Percentiles rank a stretch among this genome's conserved stretches.
phyloP scores from a whole-genome alignment of 1,284 basidiomycete species.

The Earliella scabrosa region DNA sequence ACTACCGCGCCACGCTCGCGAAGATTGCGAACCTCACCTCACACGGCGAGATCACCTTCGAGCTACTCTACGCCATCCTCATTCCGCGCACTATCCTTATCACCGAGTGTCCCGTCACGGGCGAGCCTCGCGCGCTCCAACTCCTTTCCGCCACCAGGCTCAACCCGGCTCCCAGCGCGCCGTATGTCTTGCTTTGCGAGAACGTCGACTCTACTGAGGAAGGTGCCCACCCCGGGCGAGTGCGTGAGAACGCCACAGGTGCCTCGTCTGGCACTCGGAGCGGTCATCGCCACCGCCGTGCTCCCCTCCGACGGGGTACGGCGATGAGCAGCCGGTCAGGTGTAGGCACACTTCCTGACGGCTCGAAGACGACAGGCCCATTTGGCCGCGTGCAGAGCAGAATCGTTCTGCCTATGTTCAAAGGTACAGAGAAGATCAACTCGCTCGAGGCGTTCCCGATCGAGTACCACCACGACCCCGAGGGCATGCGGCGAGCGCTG shows the following conservation, averaged over 20 bases:
- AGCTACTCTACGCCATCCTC: slow-evolving; percentile 56
- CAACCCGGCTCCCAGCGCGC: slow-evolving; percentile 32
- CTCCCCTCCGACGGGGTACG: slow-evolving; percentile 6
- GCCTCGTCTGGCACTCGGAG: no score
- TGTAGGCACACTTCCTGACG: background rate
- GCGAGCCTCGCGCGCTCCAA: slow-evolving; percentile 50
- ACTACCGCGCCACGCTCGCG: slow-evolving; percentile 51
- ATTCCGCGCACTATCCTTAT: slow-evolving; percentile 53
- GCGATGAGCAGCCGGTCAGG: background rate
- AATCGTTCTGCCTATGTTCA: slow-evolving; percentile 45
- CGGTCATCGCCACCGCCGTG: background rate
- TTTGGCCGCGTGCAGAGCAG: slow-evolving; percentile 45
- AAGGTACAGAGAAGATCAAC: slow-evolving; percentile 53
- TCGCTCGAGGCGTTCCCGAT: slow-evolving; percentile 55
- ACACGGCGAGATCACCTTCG: slow-evolving; percentile 59
- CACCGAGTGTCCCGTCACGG: slow-evolving; percentile 51
- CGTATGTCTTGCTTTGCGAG: slow-evolving; percentile 48
- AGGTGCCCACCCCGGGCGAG: background rate
- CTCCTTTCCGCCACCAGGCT: slow-evolving; percentile 41
- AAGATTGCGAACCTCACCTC: slow-evolving; percentile 49
- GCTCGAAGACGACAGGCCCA: background rate
- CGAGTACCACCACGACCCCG: slow-evolving; percentile 47
- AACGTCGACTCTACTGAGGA: slow-evolving; percentile 41
- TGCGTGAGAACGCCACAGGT: slow-evolving; percentile 39
- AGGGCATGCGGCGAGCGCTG: slow-evolving; percentile 41